phyloP scores from a whole-genome alignment of 2,329 filamentous ascomycete genomes.

The Colletotrichum sp. region DNA sequence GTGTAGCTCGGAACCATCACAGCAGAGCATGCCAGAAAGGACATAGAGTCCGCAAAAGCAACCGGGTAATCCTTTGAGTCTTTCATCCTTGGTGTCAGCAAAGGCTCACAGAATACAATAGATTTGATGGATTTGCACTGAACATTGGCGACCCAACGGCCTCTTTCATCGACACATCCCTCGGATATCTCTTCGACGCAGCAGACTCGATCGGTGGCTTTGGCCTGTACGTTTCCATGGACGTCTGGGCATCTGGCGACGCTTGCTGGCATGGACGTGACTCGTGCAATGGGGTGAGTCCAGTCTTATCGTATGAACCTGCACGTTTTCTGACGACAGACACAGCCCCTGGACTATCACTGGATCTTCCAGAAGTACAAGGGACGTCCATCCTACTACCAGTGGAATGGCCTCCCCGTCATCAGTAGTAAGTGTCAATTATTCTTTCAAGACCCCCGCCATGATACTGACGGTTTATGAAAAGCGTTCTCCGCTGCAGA shows the following conservation, averaged over 20 bases:
- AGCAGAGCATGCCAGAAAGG: neutral
- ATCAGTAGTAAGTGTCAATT: neutral
- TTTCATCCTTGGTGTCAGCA: rapidly evolving
- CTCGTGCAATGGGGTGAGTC: neutral
- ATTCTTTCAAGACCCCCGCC: neutral
- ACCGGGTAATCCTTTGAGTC: neutral
- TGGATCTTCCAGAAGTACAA: neutral
- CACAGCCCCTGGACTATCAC: neutral
- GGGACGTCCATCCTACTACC: neutral
- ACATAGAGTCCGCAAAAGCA: neutral
- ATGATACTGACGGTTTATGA: neutral
- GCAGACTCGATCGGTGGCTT: neutral
- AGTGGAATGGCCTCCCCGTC: neutral
- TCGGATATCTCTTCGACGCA: neutral
- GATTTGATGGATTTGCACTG: neutral
- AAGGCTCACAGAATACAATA: neutral
- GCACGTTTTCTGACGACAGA: neutral
- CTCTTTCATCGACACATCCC: neutral
- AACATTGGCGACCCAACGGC: neutral
- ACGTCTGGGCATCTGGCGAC: neutral
- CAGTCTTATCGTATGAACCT: neutral
- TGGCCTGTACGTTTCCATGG: neutral
- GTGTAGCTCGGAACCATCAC: rapidly evolving
- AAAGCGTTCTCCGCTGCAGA: neutral
- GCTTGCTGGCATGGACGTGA: neutral